phyloP scores from a whole-genome alignment of 202 grass and related monocot genomes.

The Panicum virgatum region DNA sequence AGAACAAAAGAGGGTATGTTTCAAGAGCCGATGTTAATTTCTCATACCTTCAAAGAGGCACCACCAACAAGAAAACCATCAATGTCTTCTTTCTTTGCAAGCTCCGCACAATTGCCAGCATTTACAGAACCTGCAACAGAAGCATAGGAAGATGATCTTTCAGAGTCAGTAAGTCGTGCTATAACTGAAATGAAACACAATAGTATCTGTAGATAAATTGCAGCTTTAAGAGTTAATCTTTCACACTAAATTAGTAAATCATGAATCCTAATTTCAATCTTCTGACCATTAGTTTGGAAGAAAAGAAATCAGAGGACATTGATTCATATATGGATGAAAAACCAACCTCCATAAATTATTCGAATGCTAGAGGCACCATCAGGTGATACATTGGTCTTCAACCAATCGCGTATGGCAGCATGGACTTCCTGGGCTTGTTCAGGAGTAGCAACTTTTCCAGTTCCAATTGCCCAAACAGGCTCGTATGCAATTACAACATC shows the following conservation, averaged over 20 bases:
- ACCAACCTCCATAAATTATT: constrained; percentile 94
- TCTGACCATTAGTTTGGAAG: background rate
- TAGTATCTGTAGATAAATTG: background rate
- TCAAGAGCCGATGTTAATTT: background rate
- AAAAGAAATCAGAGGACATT: no score
- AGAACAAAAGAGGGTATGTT: background rate
- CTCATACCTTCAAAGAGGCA: constrained; percentile 84
- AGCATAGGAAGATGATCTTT: background rate
- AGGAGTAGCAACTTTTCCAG: constrained; percentile 90
- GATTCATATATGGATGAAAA: no score
- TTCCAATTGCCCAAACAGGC: constrained; percentile 99
- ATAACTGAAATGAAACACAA: constrained; percentile 10
- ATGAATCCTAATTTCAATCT: background rate
- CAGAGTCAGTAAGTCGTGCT: background rate
- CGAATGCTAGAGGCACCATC: constrained; percentile 81
- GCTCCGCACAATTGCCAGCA: constrained; percentile 75
- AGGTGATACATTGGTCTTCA: constrained; percentile 85
- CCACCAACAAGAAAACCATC: constrained; percentile 98
- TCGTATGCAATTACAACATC: constrained; percentile 96
- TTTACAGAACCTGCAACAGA: constrained; percentile 85
- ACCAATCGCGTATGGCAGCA: constrained; percentile 83
- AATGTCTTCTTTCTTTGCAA: constrained; percentile 96
- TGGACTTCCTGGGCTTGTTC: constrained; percentile 98
- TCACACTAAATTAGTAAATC: no score
- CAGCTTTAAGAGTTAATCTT: background rate